These are phyloP conservation scores for Leavenworthia alabamica DNA, from an alignment of 345 rosid genomes.

Conservation along the genomic window DNA sequence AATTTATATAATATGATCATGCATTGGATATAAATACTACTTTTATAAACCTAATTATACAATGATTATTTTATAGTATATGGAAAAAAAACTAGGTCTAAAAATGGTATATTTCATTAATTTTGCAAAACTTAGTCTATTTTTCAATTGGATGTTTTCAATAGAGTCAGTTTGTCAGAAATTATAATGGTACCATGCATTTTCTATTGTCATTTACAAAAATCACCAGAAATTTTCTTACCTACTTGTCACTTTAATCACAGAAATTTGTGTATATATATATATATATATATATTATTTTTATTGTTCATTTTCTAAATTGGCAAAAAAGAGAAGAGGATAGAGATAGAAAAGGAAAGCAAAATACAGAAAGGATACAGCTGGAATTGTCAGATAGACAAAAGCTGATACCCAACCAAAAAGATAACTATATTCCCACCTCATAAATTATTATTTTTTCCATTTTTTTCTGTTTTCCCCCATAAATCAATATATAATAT, in stretches of 20 bases:
- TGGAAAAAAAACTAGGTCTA: not conserved
- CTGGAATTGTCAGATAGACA: conserved; percentile 29
- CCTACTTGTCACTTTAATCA: not conserved
- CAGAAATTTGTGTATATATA: not conserved
- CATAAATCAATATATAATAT: not conserved
- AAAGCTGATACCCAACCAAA: conserved; percentile 12
- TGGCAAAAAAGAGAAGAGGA: not conserved
- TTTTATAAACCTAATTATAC: too few species aligned
- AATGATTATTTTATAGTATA: not conserved
- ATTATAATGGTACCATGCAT: conserved; percentile 11
- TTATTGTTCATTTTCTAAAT: not conserved
- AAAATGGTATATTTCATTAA: not conserved
- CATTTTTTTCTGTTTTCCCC: too few species aligned
- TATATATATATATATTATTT: too few species aligned
- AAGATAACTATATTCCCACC: conserved; percentile 8
- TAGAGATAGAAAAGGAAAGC: conserved; percentile 15
- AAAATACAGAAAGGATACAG: conserved; percentile 28
- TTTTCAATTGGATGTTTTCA: not conserved
- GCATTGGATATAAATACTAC: not conserved
- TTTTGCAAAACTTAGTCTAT: not conserved
- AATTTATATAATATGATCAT: not conserved
- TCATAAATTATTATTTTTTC: not conserved
- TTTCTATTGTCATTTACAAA: conserved; percentile 12
- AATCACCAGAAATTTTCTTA: conserved; percentile 7
- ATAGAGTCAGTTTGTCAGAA: not conserved